phyloP scores from a whole-genome alignment of 768 basidiomycete species.

The Lactifluus piperatus region DNA sequence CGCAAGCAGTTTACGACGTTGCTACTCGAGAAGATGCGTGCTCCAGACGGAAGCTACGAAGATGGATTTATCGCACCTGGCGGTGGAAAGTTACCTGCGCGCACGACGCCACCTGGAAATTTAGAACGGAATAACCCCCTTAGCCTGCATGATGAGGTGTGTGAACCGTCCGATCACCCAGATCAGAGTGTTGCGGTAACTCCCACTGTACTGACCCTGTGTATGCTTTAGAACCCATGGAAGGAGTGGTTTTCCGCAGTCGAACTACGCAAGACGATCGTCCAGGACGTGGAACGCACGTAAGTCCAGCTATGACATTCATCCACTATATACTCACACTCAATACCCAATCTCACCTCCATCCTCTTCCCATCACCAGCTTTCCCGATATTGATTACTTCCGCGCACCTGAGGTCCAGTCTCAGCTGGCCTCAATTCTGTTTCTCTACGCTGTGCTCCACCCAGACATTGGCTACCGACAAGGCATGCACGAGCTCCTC shows the following conservation, averaged over 20 bases:
- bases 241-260: conserved; percentile 85
- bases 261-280: conserved; percentile 81
- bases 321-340: neutral
- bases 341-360: neutral
- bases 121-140: conserved; percentile 74
- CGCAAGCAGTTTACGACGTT: conserved; percentile 51
- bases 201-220: neutral
- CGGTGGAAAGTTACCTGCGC: conserved; percentile 29
- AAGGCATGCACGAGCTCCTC: conserved; percentile 97
- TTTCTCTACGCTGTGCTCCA: conserved; percentile 77
- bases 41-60: conserved; percentile 82
- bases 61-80: conserved; percentile 55
- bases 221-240: conserved; percentile 74
- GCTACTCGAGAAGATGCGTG: conserved; percentile 61
- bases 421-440: conserved; percentile 75
- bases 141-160: conserved; percentile 67
- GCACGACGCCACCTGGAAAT: conserved; percentile 29
- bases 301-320: conserved; percentile 33
- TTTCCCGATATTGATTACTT: conserved; percentile 98
- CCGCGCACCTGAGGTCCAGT: conserved; percentile 62
- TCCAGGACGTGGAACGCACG: conserved; percentile 95
- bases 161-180: neutral
- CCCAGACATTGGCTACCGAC: conserved; percentile 83
- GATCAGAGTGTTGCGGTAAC: neutral
- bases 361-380: conserved; percentile 32